phyloP scores from a whole-genome alignment of 352 stramenopile genomes.

The Phytophthora cactorum region DNA sequence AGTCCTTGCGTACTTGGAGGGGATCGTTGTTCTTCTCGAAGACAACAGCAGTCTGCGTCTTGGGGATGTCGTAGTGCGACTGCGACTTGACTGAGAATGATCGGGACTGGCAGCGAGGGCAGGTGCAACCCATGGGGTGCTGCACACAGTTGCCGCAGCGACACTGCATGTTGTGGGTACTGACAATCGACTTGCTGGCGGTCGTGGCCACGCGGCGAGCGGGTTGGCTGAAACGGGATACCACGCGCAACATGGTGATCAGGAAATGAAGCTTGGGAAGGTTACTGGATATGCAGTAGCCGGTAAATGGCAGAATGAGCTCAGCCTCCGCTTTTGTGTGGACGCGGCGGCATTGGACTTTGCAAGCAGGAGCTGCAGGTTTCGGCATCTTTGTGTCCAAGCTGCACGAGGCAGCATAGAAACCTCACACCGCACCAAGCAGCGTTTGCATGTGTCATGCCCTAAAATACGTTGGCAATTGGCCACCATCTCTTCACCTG shows the following conservation, averaged over 20 bases:
- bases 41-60: slow-evolving; percentile 49
- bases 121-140: slow-evolving; percentile 26
- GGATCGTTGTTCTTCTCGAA: slow-evolving; percentile 54
- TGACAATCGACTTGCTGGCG: slow-evolving; percentile 24
- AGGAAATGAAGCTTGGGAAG: slow-evolving; percentile 22
- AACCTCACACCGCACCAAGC: slow-evolving; percentile 22
- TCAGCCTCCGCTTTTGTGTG: slow-evolving; percentile 2
- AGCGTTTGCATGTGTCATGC: slow-evolving; percentile 16
- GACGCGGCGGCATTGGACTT: slow-evolving; percentile 8
- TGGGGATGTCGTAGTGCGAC: slow-evolving; percentile 50
- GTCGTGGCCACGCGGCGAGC: slow-evolving; percentile 18
- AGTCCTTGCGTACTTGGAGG: slow-evolving; percentile 50
- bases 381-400: slow-evolving; percentile 27
- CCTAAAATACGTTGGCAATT: slow-evolving; percentile 8
- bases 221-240: slow-evolving; percentile 35
- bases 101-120: slow-evolving; percentile 31
- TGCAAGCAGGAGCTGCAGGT: slow-evolving; percentile 30
- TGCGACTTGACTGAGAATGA: slow-evolving; percentile 52
- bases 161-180: slow-evolving; percentile 27
- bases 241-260: slow-evolving; percentile 32
- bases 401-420: slow-evolving; percentile 26
- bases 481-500: slow-evolving; percentile 17
- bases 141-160: slow-evolving; percentile 37
- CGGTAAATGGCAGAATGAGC: slow-evolving; percentile 31
- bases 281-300: slow-evolving; percentile 24